Base-by-base conservation (phyloP, 1,284 basidiomycete genomes). In the Apiotrichum gamsii region DNA sequence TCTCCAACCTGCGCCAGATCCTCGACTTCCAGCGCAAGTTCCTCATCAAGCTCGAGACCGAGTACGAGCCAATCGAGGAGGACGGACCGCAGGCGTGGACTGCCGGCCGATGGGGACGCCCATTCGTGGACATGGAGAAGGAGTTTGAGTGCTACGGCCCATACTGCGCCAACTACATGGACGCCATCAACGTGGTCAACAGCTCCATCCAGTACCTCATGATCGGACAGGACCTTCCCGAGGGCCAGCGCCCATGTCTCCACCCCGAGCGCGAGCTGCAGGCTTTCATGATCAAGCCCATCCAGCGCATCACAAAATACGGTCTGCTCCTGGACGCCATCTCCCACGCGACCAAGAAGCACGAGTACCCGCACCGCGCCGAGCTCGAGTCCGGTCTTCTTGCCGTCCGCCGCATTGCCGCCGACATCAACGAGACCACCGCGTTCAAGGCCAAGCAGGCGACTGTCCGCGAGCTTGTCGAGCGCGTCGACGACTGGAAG, bases 401-500 rank as follows among this genome's bases (percentile, higher is more conserved):
- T 6, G 84, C 90, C 5, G 88, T 91, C 33, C 90, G 90, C 72
- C 84, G 91, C 28, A 91, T 98, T 62, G 87, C 94, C 13, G 89
- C 90, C 69, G 87, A 85, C 72, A 93, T 97, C 72, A 97, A 98
- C 68, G 95, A 98, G 72, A 90, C 28, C 82, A 91, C 69, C 80
- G 94, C 43, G 81, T 74, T 81, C 58, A 89, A 83, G 40, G 87
- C 90, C 72, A 71, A 71, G 39, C 66, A 65, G 68, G 77, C 66
- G 59, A 90, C 90, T 2, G 90, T 96, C 46, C 82, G 86, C 70
- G 88, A 88, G 64, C 80, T 99, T n/a, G 80, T 85, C 54, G 77
- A 77, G 30, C 84, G 95, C 29, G 91, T 99, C 42, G 91, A 95
- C 57, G 94, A 99, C 71, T 99, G 95, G 95, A 98, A 98, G 72